Evolutionary conservation across 768 basidiomycete species (phyloP).

Genomic region (Auricularia cornea): DNA sequence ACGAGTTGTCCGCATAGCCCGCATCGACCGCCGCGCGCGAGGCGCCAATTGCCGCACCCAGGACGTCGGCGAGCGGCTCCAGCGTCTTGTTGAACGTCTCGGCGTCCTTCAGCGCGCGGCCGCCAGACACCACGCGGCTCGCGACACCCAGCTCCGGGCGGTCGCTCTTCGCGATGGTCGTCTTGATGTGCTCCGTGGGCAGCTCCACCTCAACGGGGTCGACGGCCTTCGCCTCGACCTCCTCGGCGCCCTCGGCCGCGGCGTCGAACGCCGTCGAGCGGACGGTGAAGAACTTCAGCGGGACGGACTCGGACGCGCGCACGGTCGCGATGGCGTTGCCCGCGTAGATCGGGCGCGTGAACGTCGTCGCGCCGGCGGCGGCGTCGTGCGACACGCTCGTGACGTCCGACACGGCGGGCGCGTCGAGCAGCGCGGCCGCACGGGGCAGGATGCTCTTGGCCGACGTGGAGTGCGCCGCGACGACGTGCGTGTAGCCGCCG

Average conservation of each 20-base stretch:
- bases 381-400: constrained; percentile 69
- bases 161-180: constrained; percentile 79
- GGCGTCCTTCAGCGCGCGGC: constrained; percentile 88
- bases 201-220: constrained; percentile 56
- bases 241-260: constrained; percentile 38
- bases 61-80: constrained; percentile 84
- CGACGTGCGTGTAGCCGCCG: constrained; percentile 77
- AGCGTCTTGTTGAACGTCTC: constrained; percentile 84
- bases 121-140: constrained; percentile 85
- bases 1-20: constrained; percentile 93
- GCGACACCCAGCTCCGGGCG: constrained; percentile 89
- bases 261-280: constrained; percentile 85
- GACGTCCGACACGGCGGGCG: constrained; percentile 87
- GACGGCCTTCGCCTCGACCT: constrained; percentile 52
- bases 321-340: constrained; percentile 96
- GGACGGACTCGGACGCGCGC: constrained; percentile 64
- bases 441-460: constrained; percentile 92
- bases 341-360: constrained; percentile 92
- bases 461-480: constrained; percentile 84
- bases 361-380: constrained; percentile 67
- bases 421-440: constrained; percentile 81
- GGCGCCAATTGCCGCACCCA: constrained; percentile 96
- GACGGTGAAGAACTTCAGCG: constrained; percentile 91
- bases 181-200: constrained; percentile 58
- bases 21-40: constrained; percentile 97